A percentile compares a stretch with the other conserved stretches of the same genome.
Evolutionary conservation across 2,329 filamentous ascomycete species (phyloP).

Genomic region (Colletotrichum sp.): DNA sequence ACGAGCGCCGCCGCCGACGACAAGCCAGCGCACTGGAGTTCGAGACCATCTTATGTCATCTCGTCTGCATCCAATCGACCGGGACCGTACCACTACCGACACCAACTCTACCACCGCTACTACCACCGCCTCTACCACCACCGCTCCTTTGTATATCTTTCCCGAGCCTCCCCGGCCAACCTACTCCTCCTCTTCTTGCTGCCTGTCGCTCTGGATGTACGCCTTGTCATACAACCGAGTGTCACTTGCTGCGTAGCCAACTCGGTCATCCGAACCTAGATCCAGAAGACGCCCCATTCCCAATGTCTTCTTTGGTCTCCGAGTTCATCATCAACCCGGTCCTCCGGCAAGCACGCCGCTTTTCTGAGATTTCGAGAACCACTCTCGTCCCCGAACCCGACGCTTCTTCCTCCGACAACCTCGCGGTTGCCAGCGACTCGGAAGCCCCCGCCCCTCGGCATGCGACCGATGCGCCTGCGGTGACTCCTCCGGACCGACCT

Average conservation of each 20-base stretch:
- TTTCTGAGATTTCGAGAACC: conserved; percentile 56
- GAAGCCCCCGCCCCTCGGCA: conserved; percentile 22
- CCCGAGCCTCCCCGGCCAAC: not conserved
- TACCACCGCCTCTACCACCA: not conserved
- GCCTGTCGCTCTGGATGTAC: conserved; percentile 7
- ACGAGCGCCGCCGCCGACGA: conserved; percentile 12
- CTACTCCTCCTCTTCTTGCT: not conserved
- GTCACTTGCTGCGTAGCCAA: conserved; percentile 2
- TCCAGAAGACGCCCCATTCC: not conserved
- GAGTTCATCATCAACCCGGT: conserved; percentile 71
- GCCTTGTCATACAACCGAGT: not conserved
- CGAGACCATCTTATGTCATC: conserved; percentile 21
- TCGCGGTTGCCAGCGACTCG: conserved; percentile 31
- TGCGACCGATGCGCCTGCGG: conserved; percentile 23
- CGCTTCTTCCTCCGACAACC: conserved; percentile 24
- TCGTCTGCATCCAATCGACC: conserved; percentile 20
- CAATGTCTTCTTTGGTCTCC: conserved; percentile 68
- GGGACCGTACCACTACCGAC: conserved; percentile 11
- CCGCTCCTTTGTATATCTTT: conserved; percentile 8
- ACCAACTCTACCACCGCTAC: not conserved
- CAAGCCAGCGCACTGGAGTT: conserved; percentile 1
- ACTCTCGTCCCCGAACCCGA: conserved; percentile 40
- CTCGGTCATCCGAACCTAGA: not conserved
- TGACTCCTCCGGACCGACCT: conserved; percentile 31
- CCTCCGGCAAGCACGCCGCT: conserved; percentile 67